Evolutionary conservation across 257 asterid species (phyloP), one percentile per base, ranked within the genome.

Genomic region (Solanum etuberosum): DNA sequence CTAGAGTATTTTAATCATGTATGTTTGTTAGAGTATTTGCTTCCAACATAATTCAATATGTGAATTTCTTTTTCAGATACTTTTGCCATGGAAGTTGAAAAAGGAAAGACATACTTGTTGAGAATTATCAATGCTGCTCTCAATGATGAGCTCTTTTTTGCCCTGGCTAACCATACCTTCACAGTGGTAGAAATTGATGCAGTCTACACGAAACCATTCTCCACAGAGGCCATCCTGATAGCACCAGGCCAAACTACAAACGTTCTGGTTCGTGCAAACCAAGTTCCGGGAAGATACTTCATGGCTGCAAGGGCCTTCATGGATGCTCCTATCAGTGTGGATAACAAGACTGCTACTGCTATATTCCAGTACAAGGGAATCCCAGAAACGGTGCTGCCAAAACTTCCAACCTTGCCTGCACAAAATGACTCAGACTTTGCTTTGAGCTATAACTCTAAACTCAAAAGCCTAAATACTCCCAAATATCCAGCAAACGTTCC

Each of bases 401-500:
- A 38, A 10, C 87, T 89, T 20, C 94, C 94, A 15, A 51, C 76
- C 2, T 32, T 94, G 42, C 97, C 97, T 0, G 68, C 88, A 13
- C 87, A 89, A 23, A 92, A 93, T 42, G 93, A 92, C 89, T 89
- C 93, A 7, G 40, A 46, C 63, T 92, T 90, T 85, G 92, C 93
- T 20, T 48, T 90, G 14, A 89, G 37, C 78, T 94, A 89, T 85
- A 90, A 87, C 29, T 57, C 88, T 61, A 91, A 92, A 74, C 89
- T 93, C 7, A 85, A 88, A 84, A 93, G 95, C 89, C 72, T 94
- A 18, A 88, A 90, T 65, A 57, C 93, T 5, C 91, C 90, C 2
- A 27, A 65, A 7, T 92, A 90, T 83, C 96, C 94, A 5, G 95
- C 94, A 61, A 92, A 89, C 9, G 94, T 94, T n/a, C 94, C 97